Base-by-base conservation (phyloP, 352 stramenopile species). In the Globisporangium alternatum region DNA sequence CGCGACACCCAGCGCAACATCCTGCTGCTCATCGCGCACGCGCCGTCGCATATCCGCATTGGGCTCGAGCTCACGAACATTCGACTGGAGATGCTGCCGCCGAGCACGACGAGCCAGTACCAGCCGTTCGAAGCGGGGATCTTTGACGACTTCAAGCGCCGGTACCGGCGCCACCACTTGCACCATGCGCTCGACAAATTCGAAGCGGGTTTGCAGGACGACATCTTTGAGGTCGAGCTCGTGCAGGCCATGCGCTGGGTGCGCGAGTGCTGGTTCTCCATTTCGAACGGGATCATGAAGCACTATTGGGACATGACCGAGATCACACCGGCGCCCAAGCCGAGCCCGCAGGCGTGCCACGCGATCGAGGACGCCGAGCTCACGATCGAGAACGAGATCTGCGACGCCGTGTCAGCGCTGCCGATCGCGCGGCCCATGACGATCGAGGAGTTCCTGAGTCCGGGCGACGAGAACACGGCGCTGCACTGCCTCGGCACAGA, bases 221-320 rank as follows among this genome's bases (percentile, higher is more conserved):
- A 74, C 30, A 51, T 88, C 7, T 86, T 84, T 52, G 55, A 72
- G 33, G 69, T 88, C 25, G 78, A 81, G 7, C 64, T 74, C 56
- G 31, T 81, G 21, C 78, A 86, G 58, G 78, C 78, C 0, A 81
- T 84, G 78, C 76, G 76, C 21, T 88, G 78, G 78, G 74, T 64
- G 6, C 72, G 74, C 49, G 69, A 81, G 58, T 80, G 74, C 67
- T 85, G 77, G 77, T 71, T 74, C 49, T 31, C 25, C 7, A 63
- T 83, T 28, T 63, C 70, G 2, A 55, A 73, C 19, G 61, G 69
- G 21, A 62, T 79, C 21, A 64, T 85, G 4, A 72, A 72, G 49
- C 77, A 82, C 57, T 85, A 72, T 45, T 85, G 77, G 77, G 66
- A 62, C 30, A 56, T 58, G 0, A 69, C 72, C 0, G 74, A 74